phyloP scores from a whole-genome alignment of 768 basidiomycete species.

The Boletus sp. region DNA sequence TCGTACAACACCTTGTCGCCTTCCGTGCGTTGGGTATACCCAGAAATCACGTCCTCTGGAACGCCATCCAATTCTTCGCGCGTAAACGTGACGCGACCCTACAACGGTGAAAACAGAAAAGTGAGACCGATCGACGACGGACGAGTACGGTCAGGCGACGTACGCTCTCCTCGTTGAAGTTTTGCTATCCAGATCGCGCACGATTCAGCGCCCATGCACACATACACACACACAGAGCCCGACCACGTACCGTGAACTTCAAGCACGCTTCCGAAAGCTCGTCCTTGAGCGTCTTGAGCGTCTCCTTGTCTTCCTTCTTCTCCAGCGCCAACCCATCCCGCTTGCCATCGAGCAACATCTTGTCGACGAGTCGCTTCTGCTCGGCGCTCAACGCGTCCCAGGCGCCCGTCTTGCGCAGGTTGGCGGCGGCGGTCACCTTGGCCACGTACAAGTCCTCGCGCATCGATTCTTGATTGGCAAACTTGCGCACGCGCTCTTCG shows the following conservation, averaged over 20 bases:
- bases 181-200: slow-evolving; percentile 37
- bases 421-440: slow-evolving; percentile 65
- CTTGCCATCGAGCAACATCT: slow-evolving; percentile 73
- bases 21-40: slow-evolving; percentile 64
- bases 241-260: slow-evolving; percentile 47
- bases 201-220: neutral
- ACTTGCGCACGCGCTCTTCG: slow-evolving; percentile 65
- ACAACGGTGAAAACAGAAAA: neutral
- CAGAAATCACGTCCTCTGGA: slow-evolving; percentile 72
- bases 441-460: slow-evolving; percentile 75
- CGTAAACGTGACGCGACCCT: slow-evolving; percentile 67
- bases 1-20: slow-evolving; percentile 58
- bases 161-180: slow-evolving; percentile 86
- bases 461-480: slow-evolving; percentile 73
- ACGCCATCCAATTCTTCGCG: slow-evolving; percentile 77
- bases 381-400: slow-evolving; percentile 66
- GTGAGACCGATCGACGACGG: neutral
- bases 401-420: slow-evolving; percentile 57
- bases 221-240: neutral
- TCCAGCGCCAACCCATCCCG: slow-evolving; percentile 76
- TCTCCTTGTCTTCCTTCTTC: slow-evolving; percentile 52
- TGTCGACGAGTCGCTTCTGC: slow-evolving; percentile 73
- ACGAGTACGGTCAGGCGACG: slow-evolving; percentile 4
- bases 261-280: slow-evolving; percentile 70
- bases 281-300: slow-evolving; percentile 65